These are phyloP conservation scores for Fusarium papillatum DNA, from an alignment of 2,329 filamentous ascomycete species.

Conservation along the genomic window DNA sequence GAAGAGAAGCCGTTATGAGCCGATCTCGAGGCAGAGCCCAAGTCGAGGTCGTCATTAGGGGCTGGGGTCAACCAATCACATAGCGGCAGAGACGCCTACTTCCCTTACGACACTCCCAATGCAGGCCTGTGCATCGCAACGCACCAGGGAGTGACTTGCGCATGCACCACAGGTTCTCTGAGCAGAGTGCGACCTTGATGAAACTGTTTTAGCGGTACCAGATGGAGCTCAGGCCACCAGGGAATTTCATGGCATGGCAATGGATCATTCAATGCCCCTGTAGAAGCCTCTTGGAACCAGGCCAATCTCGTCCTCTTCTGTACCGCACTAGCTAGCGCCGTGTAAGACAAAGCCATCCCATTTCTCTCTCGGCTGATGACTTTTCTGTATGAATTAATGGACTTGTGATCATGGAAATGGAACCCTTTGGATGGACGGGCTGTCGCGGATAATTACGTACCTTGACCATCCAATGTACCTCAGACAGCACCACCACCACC, in stretches of 20 bases:
- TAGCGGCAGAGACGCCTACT: slow-evolving; percentile 20
- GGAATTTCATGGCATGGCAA: neutral
- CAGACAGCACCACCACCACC: slow-evolving; percentile 24
- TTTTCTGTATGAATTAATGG: neutral
- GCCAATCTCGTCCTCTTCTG: neutral
- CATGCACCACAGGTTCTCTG: slow-evolving; percentile 37
- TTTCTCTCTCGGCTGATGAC: neutral
- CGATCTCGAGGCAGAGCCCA: slow-evolving; percentile 18
- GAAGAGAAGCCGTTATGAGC: slow-evolving; percentile 20
- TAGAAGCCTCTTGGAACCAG: neutral
- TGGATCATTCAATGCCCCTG: neutral
- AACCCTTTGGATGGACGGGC: neutral
- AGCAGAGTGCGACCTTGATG: slow-evolving; percentile 10
- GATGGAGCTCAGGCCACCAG: neutral
- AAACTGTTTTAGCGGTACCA: slow-evolving; percentile 3
- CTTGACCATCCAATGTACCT: slow-evolving; percentile 15
- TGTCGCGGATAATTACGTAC: slow-evolving; percentile 22
- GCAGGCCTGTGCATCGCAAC: slow-evolving; percentile 30
- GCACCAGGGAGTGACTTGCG: slow-evolving; percentile 12
- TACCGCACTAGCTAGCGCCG: neutral
- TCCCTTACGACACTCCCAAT: slow-evolving; percentile 23
- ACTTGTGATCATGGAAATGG: slow-evolving; percentile 2
- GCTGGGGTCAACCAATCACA: slow-evolving; percentile 32
- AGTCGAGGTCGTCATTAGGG: slow-evolving; percentile 40
- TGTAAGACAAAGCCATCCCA: neutral